A percentile compares a stretch with the other conserved stretches of the same genome.
phyloP scores from a whole-genome alignment of 1,139 yeast species.

The Diutina siamensis region DNA sequence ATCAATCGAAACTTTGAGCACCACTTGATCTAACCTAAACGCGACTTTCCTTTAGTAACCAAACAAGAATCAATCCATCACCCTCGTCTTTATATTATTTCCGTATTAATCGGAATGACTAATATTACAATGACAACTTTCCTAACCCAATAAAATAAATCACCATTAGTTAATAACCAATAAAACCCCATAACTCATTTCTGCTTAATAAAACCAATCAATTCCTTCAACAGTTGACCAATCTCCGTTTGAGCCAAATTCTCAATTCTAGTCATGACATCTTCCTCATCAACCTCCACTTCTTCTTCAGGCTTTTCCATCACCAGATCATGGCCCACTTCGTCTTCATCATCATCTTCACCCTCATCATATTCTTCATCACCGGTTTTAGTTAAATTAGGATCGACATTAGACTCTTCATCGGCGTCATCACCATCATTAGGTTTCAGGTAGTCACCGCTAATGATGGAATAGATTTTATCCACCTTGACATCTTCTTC shows the following conservation, averaged over 20 bases:
- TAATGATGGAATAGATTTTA: constrained; percentile 33
- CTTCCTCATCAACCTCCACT: not conserved
- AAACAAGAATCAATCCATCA: too few species aligned
- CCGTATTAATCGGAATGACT: too few species aligned
- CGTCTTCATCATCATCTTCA: constrained; percentile 15
- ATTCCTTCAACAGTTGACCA: not conserved
- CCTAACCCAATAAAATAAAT: too few species aligned
- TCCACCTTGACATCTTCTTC: constrained; percentile 29
- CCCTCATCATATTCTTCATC: not conserved
- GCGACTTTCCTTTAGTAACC: too few species aligned
- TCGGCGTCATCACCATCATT: constrained; percentile 12
- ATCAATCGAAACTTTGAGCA: too few species aligned
- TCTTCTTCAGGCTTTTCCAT: constrained; percentile 14
- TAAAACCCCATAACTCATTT: too few species aligned
- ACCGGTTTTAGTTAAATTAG: constrained; percentile 15
- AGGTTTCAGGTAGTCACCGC: constrained; percentile 25
- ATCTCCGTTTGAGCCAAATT: not conserved
- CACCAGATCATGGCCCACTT: constrained; percentile 6
- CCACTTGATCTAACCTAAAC: too few species aligned
- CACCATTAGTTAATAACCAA: too few species aligned
- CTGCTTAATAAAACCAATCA: not conserved
- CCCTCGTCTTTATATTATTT: too few species aligned
- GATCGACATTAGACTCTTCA: constrained; percentile 14
- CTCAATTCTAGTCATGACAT: not conserved
- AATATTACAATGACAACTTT: not conserved